These are phyloP conservation scores for Carex scoparia DNA, from an alignment of 176 grass and related monocot species.

Conservation along the genomic window DNA sequence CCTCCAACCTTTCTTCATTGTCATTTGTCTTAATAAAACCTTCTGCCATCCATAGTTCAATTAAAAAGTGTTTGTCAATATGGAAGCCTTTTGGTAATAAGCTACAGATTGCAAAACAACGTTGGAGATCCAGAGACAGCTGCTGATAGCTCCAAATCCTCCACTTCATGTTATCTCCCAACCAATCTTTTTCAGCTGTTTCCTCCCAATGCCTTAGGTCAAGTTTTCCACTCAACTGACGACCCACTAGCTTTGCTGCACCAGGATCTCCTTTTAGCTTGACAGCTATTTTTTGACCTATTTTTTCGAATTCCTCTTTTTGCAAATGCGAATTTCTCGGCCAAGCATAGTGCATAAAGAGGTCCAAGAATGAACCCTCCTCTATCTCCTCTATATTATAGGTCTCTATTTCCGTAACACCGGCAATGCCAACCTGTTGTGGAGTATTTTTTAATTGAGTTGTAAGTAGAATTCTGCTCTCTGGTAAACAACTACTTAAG, in stretches of 20 bases:
- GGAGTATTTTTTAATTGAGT: background rate
- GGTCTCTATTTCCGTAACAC: background rate
- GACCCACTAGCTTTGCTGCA: background rate
- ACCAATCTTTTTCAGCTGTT: background rate
- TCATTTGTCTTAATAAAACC: background rate
- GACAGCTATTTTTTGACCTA: background rate
- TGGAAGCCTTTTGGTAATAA: background rate
- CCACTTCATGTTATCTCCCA: background rate
- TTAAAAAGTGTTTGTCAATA: accelerated
- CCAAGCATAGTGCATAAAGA: background rate
- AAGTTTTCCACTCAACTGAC: background rate
- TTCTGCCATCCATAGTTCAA: background rate
- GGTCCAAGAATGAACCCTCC: background rate
- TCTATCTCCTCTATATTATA: background rate
- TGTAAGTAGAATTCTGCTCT: background rate
- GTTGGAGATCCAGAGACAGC: background rate
- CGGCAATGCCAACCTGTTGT: background rate
- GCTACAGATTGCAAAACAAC: background rate
- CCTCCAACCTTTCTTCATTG: background rate
- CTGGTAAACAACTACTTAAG: background rate
- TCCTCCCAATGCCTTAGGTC: background rate
- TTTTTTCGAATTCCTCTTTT: background rate
- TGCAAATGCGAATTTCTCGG: background rate
- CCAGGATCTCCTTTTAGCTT: background rate
- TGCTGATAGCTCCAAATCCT: background rate